Evolutionary conservation across 768 basidiomycete genomes (phyloP).

Genomic region (Suillus plorans): DNA sequence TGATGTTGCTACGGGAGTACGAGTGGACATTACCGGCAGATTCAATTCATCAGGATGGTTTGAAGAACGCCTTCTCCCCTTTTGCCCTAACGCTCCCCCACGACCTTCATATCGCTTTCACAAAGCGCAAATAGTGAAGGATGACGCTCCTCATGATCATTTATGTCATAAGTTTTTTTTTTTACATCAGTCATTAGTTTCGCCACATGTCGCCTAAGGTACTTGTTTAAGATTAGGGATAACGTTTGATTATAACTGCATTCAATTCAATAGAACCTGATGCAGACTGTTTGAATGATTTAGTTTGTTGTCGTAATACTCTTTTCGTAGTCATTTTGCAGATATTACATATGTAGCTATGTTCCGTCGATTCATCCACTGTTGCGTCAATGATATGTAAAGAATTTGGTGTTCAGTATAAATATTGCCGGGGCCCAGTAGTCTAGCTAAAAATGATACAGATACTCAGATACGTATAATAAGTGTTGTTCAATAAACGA

Average conservation of each 20-base stretch:
- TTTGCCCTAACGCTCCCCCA: slow-evolving; percentile 37
- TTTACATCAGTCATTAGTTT: background rate
- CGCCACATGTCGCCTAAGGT: too few species aligned
- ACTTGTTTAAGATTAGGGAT: background rate
- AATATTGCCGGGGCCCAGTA: background rate
- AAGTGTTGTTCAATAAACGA: background rate
- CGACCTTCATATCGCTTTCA: slow-evolving; percentile 32
- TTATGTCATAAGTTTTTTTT: too few species aligned
- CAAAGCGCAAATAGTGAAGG: slow-evolving; percentile 7
- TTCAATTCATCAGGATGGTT: slow-evolving; percentile 23
- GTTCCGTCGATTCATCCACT: background rate
- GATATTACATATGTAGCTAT: background rate
- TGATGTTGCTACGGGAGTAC: slow-evolving; percentile 35
- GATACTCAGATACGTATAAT: background rate
- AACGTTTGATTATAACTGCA: too few species aligned
- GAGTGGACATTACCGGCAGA: slow-evolving; percentile 33
- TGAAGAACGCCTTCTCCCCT: slow-evolving; percentile 35
- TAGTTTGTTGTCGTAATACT: background rate
- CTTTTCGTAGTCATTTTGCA: background rate
- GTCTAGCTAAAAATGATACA: background rate
- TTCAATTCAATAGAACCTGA: background rate
- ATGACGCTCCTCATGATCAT: background rate
- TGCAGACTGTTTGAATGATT: background rate
- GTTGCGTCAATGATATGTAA: background rate
- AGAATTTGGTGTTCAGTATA: background rate